These are phyloP conservation scores for Paratrypanosoma confusum DNA, from an alignment of 208 protist genomes.

Conservation along the genomic window DNA sequence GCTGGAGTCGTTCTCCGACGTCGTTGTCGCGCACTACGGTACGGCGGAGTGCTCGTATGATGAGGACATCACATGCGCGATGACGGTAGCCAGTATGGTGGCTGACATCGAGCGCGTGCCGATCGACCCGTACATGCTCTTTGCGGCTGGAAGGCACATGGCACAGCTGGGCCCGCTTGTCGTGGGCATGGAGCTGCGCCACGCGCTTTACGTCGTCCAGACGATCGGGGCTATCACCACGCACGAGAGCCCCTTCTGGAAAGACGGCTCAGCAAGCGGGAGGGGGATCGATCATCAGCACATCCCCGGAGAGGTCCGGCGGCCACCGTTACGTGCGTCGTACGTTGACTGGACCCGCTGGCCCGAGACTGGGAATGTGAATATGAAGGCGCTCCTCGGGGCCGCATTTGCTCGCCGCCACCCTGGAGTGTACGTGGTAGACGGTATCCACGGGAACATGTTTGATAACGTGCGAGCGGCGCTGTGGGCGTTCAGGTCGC, in stretches of 20 bases:
- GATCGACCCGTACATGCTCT: constrained; percentile 83
- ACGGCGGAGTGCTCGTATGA: constrained; percentile 28
- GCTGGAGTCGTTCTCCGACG: constrained; percentile 10
- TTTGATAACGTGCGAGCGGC: constrained; percentile 69
- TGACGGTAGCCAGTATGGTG: constrained; percentile 68
- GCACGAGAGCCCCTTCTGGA: constrained; percentile 22
- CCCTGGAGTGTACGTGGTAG: constrained; percentile 41
- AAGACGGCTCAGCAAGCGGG: too few relatives aligned
- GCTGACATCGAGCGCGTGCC: constrained; percentile 52
- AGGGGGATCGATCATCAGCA: too few relatives aligned
- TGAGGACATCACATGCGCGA: constrained; percentile 62
- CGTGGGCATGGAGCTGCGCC: constrained; percentile 54
- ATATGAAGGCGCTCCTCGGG: constrained; percentile 26
- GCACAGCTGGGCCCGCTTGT: constrained; percentile 16
- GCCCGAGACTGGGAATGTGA: neutral
- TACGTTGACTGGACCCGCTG: neutral
- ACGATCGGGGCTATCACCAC: constrained; percentile 52
- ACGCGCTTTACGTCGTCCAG: constrained; percentile 49
- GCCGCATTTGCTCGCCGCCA: constrained; percentile 46
- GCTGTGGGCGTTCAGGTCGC: constrained; percentile 61
- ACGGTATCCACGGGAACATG: constrained; percentile 48
- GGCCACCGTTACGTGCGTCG: neutral
- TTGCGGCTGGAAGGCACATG: constrained; percentile 52
- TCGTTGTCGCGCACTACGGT: constrained; percentile 10
- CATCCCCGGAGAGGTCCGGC: too few relatives aligned